Evolutionary conservation across 306 rosid species (phyloP).

Genomic region (Sechiopsis laciniata): DNA sequence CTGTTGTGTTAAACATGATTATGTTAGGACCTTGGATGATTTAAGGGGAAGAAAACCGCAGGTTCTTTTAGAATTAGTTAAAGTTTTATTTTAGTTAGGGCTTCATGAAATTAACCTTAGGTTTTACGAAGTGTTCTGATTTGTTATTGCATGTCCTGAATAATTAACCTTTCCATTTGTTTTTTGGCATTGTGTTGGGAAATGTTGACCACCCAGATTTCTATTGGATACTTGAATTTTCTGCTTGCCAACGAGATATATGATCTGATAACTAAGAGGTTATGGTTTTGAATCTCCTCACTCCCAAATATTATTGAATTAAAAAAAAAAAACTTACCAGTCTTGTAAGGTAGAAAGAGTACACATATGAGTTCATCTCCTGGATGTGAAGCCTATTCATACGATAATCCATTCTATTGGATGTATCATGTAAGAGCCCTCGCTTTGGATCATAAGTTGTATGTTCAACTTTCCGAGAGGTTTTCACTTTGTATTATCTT

Average conservation of each 20-base stretch:
- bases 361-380: background rate
- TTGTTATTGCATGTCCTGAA: background rate
- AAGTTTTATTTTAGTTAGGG: conserved; percentile 1
- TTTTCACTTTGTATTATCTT: no score
- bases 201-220: background rate
- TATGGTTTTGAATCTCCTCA: no score
- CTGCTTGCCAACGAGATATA: no score
- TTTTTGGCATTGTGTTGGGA: background rate
- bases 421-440: no score
- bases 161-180: background rate
- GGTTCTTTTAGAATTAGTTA: background rate
- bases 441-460: no score
- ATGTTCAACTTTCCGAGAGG: no score
- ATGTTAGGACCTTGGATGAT: background rate
- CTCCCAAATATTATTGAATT: no score
- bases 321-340: background rate
- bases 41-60: background rate
- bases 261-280: no score
- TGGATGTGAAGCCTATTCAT: no score
- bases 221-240: background rate
- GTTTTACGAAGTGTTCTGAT: background rate
- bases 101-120: background rate
- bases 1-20: background rate
- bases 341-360: background rate
- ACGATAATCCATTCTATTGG: no score